Base-by-base conservation (phyloP, 805 yeast genomes). In the Candida koratica region DNA sequence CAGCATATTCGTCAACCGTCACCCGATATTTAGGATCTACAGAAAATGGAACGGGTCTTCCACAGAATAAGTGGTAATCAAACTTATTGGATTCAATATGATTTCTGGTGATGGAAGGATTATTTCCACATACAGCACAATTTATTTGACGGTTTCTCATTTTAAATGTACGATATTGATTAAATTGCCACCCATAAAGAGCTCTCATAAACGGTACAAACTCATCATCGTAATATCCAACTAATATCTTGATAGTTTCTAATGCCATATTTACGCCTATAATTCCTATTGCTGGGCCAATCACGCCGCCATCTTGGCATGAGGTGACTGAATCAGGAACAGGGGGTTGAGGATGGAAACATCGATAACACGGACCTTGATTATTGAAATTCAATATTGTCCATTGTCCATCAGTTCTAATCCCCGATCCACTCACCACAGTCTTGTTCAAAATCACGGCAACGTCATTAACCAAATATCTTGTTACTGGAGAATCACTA, bases 271-370 rank as follows among this genome's bases (percentile, higher is more conserved):
- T 70, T 0, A 79, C 68, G 7, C 98, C 99, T 53, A 90, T 77
- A 1, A 87, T 49, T 0, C 98, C 99, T 37, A 93, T 94, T n/a
- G 89, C 93, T 0, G 97, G 95, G 0, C 98, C 98, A 17, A 93
- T 58, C 0, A 44, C 45, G 3, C 96, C 95, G 3, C 95, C 95
- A 58, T 88, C 97, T 10, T 84, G 76, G 50, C 99, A 93, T 0
- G 94, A 74, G 0, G 87, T 75, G 1, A 89, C 87, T 1, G 84
- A 69, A 40, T 77, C 80, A 1, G 96, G 84, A 1, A 89, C 78
- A 0, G 98, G 97, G 0, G 97, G 96, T 6, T 64, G 64, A 0
- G 98, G 97, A 48, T 84, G 86, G 58, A 89, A 79, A 54, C 99
- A 93, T 42, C 99, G 66, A 54, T 93, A 93, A 55, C 99, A 93